Evolutionary conservation across 805 yeast species (phyloP).

Genomic region (Groenewaldozyma tartarivorans): DNA sequence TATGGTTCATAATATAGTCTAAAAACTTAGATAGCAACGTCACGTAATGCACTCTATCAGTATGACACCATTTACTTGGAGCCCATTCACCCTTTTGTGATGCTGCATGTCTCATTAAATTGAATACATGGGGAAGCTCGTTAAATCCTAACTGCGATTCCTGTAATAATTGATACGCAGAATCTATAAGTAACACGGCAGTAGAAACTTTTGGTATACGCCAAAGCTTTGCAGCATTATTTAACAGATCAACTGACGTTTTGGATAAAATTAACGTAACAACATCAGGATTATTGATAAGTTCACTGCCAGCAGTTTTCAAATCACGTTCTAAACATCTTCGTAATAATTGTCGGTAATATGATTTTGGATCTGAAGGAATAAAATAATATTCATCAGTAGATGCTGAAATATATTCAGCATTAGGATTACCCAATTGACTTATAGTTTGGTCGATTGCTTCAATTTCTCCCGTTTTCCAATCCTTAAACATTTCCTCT

Average conservation of each 20-base stretch:
- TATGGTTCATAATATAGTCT: constrained; percentile 36
- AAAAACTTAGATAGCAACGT: constrained; percentile 37
- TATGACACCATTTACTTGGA: constrained; percentile 31
- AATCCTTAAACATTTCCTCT: constrained; percentile 27
- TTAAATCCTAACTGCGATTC: constrained; percentile 22
- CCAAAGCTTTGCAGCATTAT: constrained; percentile 47
- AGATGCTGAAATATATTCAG: neutral
- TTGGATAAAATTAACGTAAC: constrained; percentile 31
- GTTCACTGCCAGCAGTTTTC: constrained; percentile 13
- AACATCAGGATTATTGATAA: constrained; percentile 14
- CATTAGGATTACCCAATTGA: constrained; percentile 3
- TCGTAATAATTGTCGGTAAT: constrained; percentile 32
- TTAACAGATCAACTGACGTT: constrained; percentile 35
- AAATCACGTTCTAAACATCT: constrained; percentile 37
- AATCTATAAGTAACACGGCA: constrained; percentile 42
- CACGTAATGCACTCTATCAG: constrained; percentile 45
- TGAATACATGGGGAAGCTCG: constrained; percentile 28
- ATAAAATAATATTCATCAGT: constrained; percentile 24
- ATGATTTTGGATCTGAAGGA: constrained; percentile 34
- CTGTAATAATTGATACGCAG: constrained; percentile 33
- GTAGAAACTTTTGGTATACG: constrained; percentile 42
- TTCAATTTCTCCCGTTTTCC: constrained; percentile 34
- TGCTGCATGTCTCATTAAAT: constrained; percentile 21
- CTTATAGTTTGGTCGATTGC: constrained; percentile 25
- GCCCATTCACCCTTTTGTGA: constrained; percentile 20